Conservation (phyloP, 176 grass and related monocot species). For the Aegilops tauschii region DNA sequence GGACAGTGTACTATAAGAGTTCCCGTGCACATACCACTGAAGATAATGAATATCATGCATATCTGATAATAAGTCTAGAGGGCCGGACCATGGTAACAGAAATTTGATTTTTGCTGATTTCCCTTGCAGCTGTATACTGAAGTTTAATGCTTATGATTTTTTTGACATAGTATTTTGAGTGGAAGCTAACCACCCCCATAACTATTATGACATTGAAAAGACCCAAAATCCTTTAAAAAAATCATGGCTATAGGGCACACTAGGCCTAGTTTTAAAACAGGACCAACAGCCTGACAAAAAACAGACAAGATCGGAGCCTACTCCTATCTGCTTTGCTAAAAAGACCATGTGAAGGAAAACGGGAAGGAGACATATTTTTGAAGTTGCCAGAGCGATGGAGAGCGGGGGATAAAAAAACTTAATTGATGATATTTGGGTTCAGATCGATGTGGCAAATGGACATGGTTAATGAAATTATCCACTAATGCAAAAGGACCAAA, state of each 20-base stretch:
- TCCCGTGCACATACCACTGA: slow-evolving; percentile 66
- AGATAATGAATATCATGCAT: slow-evolving; percentile 95
- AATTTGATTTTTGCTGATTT: slow-evolving; percentile 13
- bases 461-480: background rate
- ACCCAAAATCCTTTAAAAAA: background rate
- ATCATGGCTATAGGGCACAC: background rate
- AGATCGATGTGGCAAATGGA: background rate
- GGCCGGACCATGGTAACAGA: slow-evolving; percentile 79
- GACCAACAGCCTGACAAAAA: background rate
- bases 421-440: background rate
- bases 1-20: slow-evolving; percentile 97
- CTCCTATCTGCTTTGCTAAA: background rate
- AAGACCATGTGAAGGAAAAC: background rate
- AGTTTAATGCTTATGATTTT: background rate
- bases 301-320: background rate
- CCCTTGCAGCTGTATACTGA: background rate
- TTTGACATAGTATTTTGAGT: background rate
- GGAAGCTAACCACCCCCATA: background rate
- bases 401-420: background rate
- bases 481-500: background rate
- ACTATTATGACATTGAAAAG: background rate
- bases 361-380: background rate
- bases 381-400: background rate
- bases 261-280: background rate
- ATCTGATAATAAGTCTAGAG: slow-evolving; percentile 97